phyloP scores from a whole-genome alignment of 129 eudicot genomes.

The sunflower (Helianthus annuus) region HanXRQr2.0-SUNRISE NC_035443.2:27429093-27429592 shows the following conservation, averaged over 20 bases:
- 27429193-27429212: constrained; percentile 3
- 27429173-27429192: constrained; percentile 29
- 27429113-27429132: constrained; percentile 30
- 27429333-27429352: constrained; percentile 40
- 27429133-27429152: not conserved
- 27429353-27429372: constrained; percentile 25
- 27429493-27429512: not conserved
- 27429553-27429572: not conserved
- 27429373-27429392: constrained; percentile 35
- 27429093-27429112: constrained; percentile 13
- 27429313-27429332: constrained; percentile 31
- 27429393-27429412: constrained; percentile 9
- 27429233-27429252: constrained; percentile 5
- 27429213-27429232: constrained; percentile 10
- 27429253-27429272: constrained; percentile 14
- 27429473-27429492: constrained; percentile 25
- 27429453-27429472: constrained; percentile 26
- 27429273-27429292: constrained; percentile 11
- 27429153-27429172: constrained; percentile 27
- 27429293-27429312: constrained; percentile 22
- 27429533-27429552: constrained; percentile 30
- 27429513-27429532: constrained; percentile 9
- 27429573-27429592: not conserved
- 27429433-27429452: constrained; percentile 30
- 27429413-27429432: constrained; percentile 38